phyloP scores from a whole-genome alignment of 2,329 filamentous ascomycete genomes.

The Chaetomiaceae sp. region DNA sequence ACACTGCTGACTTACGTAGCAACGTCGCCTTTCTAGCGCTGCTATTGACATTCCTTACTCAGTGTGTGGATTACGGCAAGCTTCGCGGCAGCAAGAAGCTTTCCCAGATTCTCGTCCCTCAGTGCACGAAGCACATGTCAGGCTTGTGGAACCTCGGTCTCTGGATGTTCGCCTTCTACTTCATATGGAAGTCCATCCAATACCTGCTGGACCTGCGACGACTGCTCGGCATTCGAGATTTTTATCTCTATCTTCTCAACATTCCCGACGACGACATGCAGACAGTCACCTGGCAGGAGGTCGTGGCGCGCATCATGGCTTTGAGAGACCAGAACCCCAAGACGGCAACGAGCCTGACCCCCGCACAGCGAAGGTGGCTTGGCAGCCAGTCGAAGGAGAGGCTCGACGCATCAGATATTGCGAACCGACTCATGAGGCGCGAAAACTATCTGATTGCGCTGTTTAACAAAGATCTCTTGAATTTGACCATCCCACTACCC shows the following conservation, averaged over 20 bases:
- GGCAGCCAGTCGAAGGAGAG: constrained; percentile 87
- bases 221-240: constrained; percentile 72
- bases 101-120: constrained; percentile 53
- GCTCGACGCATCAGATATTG: constrained; percentile 93
- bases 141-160: constrained; percentile 69
- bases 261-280: constrained; percentile 83
- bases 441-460: constrained; percentile 96
- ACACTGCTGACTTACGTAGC: constrained; percentile 36
- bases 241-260: constrained; percentile 74
- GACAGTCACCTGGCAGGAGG: constrained; percentile 87
- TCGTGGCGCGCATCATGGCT: constrained; percentile 78
- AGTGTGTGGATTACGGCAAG: constrained; percentile 76
- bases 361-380: constrained; percentile 50
- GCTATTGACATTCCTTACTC: constrained; percentile 75
- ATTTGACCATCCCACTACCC: constrained; percentile 79
- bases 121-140: constrained; percentile 72
- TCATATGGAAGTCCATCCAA: constrained; percentile 72
- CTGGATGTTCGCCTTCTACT: constrained; percentile 82
- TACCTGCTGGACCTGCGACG: constrained; percentile 68
- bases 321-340: constrained; percentile 81
- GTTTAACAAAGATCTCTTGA: constrained; percentile 92
- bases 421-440: constrained; percentile 90
- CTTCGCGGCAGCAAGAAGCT: constrained; percentile 59
- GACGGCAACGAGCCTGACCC: constrained; percentile 55
- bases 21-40: constrained; percentile 77